Evolutionary conservation across 208 protist genomes (phyloP).

Genomic region (Wallacemonas sp.): DNA sequence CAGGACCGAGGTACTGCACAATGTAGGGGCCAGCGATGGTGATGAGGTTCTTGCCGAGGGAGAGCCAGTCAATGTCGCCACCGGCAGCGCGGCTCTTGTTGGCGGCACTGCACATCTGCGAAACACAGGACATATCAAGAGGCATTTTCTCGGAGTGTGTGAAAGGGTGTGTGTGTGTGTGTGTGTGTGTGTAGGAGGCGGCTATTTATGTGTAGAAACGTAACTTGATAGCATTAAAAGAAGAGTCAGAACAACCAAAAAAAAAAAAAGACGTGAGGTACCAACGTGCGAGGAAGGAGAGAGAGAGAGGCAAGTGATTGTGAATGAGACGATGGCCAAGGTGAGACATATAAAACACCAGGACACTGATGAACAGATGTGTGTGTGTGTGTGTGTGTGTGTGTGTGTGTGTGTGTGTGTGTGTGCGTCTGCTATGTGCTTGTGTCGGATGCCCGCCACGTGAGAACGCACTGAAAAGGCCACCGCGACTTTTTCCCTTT

Average conservation of each 20-base stretch:
- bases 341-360: too few species aligned
- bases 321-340: background rate
- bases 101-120: conserved; percentile 26
- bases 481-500: too few species aligned
- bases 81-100: conserved; percentile 22
- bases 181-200: conserved; percentile 9
- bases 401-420: too few species aligned
- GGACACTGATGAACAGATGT: too few species aligned
- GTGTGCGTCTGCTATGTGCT: too few species aligned
- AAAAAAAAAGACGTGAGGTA: conserved; percentile 9
- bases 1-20: conserved; percentile 54
- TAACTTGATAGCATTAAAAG: conserved; percentile 10
- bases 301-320: background rate
- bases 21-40: conserved; percentile 48
- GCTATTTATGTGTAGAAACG: background rate
- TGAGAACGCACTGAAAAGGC: too few species aligned
- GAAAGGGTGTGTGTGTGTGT: conserved; percentile 10
- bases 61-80: conserved; percentile 35
- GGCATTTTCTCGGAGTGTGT: conserved; percentile 28
- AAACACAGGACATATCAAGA: conserved; percentile 43
- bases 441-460: too few species aligned
- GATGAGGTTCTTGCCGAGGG: conserved; percentile 36
- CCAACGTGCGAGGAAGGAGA: too few species aligned
- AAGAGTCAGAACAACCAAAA: conserved; percentile 7
- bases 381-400: too few species aligned